phyloP scores from a whole-genome alignment of 78 protist species.

The Capsaspora owczarzaki region DNA sequence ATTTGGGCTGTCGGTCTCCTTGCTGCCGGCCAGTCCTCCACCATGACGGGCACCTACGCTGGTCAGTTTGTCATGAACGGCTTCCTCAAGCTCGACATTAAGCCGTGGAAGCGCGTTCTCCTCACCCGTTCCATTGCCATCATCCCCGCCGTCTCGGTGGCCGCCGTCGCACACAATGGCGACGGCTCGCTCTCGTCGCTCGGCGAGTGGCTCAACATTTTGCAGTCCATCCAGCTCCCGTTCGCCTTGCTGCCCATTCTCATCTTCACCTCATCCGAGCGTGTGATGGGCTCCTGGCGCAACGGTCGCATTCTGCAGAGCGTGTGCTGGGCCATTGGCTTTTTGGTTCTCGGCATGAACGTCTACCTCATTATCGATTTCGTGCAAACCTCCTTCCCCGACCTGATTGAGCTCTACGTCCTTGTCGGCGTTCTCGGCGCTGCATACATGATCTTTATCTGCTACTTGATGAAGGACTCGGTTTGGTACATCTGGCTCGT shows the following conservation, averaged over 20 bases:
- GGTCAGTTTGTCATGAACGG: slow-evolving; percentile 83
- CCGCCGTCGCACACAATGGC: slow-evolving; percentile 6
- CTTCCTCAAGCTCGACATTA: slow-evolving; percentile 48
- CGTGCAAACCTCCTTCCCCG: too few relatives aligned
- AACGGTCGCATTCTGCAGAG: neutral
- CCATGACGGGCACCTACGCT: slow-evolving; percentile 75
- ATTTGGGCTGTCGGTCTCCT: slow-evolving; percentile 72
- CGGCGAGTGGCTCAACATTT: slow-evolving; percentile 60
- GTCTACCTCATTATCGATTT: slow-evolving; percentile 5
- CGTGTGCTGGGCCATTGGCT: neutral
- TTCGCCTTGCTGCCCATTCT: slow-evolving; percentile 64
- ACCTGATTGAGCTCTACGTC: too few relatives aligned
- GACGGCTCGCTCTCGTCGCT: slow-evolving; percentile 20
- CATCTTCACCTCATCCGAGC: slow-evolving; percentile 15
- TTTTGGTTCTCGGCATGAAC: slow-evolving; percentile 16
- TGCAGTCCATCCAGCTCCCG: slow-evolving; percentile 67
- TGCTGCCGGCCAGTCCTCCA: slow-evolving; percentile 72
- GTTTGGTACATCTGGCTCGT: too few relatives aligned
- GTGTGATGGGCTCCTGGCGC: slow-evolving; percentile 33
- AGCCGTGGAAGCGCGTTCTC: slow-evolving; percentile 60
- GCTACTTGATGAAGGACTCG: too few relatives aligned
- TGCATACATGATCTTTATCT: too few relatives aligned
- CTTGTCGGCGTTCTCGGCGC: too few relatives aligned
- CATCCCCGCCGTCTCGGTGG: slow-evolving; percentile 57
- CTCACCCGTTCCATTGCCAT: slow-evolving; percentile 66